These are phyloP conservation scores for Xylaria sp. DNA, from an alignment of 2,329 filamentous ascomycete species.

Conservation along the genomic window DNA sequence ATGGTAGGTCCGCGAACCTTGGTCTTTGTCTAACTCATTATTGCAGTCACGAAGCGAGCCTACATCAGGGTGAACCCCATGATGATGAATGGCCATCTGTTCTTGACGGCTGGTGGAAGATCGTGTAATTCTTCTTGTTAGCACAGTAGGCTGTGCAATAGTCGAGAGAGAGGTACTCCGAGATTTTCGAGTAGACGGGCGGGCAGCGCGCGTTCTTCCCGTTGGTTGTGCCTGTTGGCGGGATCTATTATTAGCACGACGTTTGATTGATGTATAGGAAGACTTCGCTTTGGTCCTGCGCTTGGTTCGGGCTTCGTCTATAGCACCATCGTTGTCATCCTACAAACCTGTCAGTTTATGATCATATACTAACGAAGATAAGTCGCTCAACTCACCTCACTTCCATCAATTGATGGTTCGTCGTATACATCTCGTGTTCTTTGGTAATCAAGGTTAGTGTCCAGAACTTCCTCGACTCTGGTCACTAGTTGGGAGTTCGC, in stretches of 20 bases:
- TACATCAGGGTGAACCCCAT: slow-evolving; percentile 40
- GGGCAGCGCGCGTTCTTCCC: slow-evolving; percentile 31
- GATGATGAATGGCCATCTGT: slow-evolving; percentile 41
- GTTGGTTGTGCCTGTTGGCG: slow-evolving; percentile 26
- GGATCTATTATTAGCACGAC: slow-evolving; percentile 25
- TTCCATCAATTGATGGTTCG: slow-evolving; percentile 63
- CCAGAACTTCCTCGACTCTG: slow-evolving; percentile 73
- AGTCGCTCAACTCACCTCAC: slow-evolving; percentile 55
- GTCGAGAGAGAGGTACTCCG: slow-evolving; percentile 7
- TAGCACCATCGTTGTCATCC: slow-evolving; percentile 38
- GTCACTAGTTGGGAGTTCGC: slow-evolving; percentile 71
- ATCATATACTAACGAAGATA: background rate
- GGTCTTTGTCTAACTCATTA: slow-evolving; percentile 33
- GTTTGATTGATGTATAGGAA: slow-evolving; percentile 32
- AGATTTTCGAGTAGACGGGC: slow-evolving; percentile 28
- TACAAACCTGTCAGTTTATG: slow-evolving; percentile 38
- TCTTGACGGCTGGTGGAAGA: slow-evolving; percentile 37
- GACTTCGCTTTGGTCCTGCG: slow-evolving; percentile 29
- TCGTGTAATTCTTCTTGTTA: slow-evolving; percentile 35
- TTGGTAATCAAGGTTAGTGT: slow-evolving; percentile 60
- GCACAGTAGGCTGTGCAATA: slow-evolving; percentile 22
- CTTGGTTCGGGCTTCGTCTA: slow-evolving; percentile 22
- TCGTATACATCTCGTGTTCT: slow-evolving; percentile 69
- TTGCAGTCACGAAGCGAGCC: slow-evolving; percentile 35
- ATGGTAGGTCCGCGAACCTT: slow-evolving; percentile 44